Conservation (phyloP, 345 rosid species). For the Lumnitzera racemosa region DNA sequence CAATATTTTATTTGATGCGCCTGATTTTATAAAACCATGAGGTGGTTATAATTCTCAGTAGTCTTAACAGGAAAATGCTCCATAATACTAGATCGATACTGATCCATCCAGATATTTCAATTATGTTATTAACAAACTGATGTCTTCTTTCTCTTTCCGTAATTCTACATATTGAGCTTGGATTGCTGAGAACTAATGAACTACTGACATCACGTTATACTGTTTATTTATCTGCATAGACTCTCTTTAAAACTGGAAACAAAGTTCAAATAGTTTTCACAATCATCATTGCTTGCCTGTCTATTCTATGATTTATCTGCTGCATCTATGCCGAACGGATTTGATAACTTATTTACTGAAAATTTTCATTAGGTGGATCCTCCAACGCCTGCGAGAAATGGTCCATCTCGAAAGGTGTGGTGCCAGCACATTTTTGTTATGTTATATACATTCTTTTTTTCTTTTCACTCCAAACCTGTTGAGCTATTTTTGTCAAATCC, state of each 20-base stretch:
- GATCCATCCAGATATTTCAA: too few species aligned
- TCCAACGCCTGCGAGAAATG: slow-evolving; percentile 61
- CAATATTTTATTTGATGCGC: too few species aligned
- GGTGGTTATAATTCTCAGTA: too few species aligned
- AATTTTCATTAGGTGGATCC: slow-evolving; percentile 48
- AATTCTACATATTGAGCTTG: too few species aligned
- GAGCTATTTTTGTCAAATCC: background rate
- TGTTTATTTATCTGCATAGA: background rate
- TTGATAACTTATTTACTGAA: slow-evolving; percentile 4
- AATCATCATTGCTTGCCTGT: background rate
- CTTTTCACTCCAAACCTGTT: background rate
- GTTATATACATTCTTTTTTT: background rate
- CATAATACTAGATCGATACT: too few species aligned
- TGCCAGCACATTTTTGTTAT: slow-evolving; percentile 8
- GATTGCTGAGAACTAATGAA: too few species aligned
- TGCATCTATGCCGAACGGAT: background rate
- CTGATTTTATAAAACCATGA: too few species aligned
- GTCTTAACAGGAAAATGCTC: too few species aligned
- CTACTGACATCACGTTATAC: too few species aligned
- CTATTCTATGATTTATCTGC: background rate
- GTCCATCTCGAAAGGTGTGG: slow-evolving; percentile 81
- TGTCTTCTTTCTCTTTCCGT: too few species aligned
- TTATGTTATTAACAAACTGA: too few species aligned
- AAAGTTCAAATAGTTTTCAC: background rate
- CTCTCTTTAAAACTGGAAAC: background rate